A percentile compares a stretch with the other conserved stretches of the same genome.
These are phyloP conservation scores for Eleusine indica DNA, from an alignment of 176 grass and related monocot genomes.

Conservation along the genomic window DNA sequence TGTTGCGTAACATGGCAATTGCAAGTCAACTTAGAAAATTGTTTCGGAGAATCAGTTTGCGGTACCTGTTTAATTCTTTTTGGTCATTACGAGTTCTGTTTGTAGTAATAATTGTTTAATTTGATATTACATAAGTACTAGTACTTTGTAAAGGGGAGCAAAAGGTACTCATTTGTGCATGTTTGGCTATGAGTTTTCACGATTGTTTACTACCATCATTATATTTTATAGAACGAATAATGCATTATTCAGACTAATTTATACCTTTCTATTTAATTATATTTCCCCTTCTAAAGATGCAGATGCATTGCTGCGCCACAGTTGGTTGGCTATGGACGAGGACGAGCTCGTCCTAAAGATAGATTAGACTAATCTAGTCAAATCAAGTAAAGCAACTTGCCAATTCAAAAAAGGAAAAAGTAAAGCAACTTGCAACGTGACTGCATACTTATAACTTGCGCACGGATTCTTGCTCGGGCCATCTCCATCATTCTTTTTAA, in stretches of 20 bases:
- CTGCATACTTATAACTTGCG: not conserved
- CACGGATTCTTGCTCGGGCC: not conserved
- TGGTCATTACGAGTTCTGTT: too few relatives aligned
- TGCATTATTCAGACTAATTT: not conserved
- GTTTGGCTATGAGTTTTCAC: not conserved
- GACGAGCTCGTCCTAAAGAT: not conserved
- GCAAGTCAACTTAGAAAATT: not conserved
- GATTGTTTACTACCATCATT: not conserved
- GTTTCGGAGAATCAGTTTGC: not conserved
- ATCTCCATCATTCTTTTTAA: not conserved
- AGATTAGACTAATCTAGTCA: slow-evolving; percentile 12
- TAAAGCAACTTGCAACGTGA: not conserved
- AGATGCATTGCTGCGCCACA: not conserved
- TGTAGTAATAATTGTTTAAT: too few relatives aligned
- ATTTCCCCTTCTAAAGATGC: not conserved
- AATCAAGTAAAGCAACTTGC: not conserved
- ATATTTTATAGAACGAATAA: too few relatives aligned
- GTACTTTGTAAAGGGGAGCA: too few relatives aligned
- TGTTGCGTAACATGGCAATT: not conserved
- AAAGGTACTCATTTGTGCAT: not conserved
- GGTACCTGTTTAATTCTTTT: not conserved
- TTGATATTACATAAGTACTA: too few relatives aligned
- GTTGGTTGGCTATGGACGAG: slow-evolving; percentile 3
- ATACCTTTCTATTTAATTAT: not conserved
- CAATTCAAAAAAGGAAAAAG: too few relatives aligned